These are phyloP conservation scores for Zygotorulaspora mrakii DNA, from an alignment of 1,139 yeast species.

Conservation along the genomic window DNA sequence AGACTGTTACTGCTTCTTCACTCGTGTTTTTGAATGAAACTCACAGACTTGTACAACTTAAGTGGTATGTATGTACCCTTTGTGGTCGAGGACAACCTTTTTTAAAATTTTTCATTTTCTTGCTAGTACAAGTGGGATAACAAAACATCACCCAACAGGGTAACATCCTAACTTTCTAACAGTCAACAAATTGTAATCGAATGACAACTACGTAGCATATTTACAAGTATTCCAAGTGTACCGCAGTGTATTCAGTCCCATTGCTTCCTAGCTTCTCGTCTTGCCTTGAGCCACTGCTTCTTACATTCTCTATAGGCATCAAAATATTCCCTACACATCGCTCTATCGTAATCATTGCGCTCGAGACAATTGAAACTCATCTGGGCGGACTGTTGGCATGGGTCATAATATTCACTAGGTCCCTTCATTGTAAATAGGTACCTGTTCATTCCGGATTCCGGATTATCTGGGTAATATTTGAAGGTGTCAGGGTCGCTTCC, in stretches of 20 bases:
- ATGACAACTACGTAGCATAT: too few relatives aligned
- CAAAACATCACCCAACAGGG: conserved; percentile 4
- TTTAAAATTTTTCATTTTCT: conserved; percentile 12
- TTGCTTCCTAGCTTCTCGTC: conserved; percentile 38
- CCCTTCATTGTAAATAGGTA: conserved; percentile 49
- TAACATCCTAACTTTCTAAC: conserved; percentile 2
- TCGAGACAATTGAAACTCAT: conserved; percentile 83
- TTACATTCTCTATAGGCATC: conserved; percentile 91
- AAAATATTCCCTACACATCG: conserved; percentile 78
- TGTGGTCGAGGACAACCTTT: conserved; percentile 5
- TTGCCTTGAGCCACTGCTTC: conserved; percentile 60
- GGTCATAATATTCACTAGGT: conserved; percentile 84
- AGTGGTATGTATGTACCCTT: conserved; percentile 5
- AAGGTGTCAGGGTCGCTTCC: conserved; percentile 23
- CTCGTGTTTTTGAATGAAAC: background rate
- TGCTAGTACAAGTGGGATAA: conserved; percentile 1
- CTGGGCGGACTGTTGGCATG: conserved; percentile 84
- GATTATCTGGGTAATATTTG: conserved; percentile 79
- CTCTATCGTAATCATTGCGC: conserved; percentile 68
- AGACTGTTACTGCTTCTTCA: background rate
- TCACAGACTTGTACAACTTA: background rate
- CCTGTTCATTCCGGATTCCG: conserved; percentile 39
- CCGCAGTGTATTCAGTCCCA: conserved; percentile 23
- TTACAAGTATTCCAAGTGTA: too few relatives aligned
- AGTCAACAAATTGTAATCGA: too few relatives aligned